These are phyloP conservation scores for Sedum album DNA, from an alignment of 164 flowering plant genomes.

Conservation along the genomic window DNA sequence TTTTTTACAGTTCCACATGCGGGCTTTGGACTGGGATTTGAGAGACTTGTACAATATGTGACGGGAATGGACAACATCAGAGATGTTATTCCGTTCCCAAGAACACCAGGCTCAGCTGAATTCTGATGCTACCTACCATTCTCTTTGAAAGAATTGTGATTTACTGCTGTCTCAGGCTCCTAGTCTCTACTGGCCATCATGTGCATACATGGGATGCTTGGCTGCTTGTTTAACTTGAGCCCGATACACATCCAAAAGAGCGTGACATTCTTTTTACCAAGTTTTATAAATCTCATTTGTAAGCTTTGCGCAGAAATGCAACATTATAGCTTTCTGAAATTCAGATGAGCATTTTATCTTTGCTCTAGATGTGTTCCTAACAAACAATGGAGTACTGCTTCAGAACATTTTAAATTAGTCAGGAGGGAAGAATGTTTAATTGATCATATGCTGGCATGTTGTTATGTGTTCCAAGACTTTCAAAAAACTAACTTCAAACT, in stretches of 20 bases:
- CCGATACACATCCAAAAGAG: background rate
- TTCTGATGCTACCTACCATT: conserved; percentile 34
- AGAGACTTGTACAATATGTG: conserved; percentile 90
- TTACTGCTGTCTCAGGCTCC: background rate
- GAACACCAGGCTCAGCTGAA: conserved; percentile 88
- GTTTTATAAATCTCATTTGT: background rate
- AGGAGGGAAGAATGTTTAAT: background rate
- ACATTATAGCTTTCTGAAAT: background rate
- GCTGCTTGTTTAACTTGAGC: too few species aligned
- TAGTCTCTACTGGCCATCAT: too few species aligned
- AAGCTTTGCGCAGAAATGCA: background rate
- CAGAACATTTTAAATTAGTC: too few species aligned
- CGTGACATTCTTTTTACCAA: background rate
- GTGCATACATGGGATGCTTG: too few species aligned
- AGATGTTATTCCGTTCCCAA: conserved; percentile 89
- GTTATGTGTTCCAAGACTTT: conserved; percentile 3
- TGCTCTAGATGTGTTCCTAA: too few species aligned
- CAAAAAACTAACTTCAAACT: background rate
- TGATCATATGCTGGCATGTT: background rate
- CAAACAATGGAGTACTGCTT: background rate
- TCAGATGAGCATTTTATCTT: too few species aligned
- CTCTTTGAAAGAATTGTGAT: background rate
- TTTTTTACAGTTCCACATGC: conserved; percentile 85
- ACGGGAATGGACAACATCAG: conserved; percentile 90
- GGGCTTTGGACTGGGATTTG: conserved; percentile 94